phyloP scores from a whole-genome alignment of 163 green algal species.

The Scenedesmus sp. region DNA sequence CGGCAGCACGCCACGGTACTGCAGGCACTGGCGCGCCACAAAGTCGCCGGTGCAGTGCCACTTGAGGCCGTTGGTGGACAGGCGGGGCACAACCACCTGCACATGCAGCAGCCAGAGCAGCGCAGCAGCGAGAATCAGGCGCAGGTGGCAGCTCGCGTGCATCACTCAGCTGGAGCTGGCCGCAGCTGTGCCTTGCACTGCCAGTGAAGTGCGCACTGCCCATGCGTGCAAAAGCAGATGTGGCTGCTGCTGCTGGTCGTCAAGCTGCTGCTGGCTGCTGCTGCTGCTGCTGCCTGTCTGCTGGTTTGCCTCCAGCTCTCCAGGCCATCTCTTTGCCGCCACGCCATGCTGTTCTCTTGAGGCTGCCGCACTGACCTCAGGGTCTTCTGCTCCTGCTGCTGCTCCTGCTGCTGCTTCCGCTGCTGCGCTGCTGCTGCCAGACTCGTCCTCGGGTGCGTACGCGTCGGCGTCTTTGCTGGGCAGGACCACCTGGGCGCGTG shows the following conservation, averaged over 20 bases:
- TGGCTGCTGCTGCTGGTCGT: neutral
- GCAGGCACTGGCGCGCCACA: constrained; percentile 77
- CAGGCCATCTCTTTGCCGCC: neutral
- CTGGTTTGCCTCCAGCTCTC: neutral
- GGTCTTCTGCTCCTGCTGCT: neutral
- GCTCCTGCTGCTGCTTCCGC: neutral
- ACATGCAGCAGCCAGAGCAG: neutral
- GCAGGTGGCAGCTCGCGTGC: neutral
- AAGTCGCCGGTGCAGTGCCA: constrained; percentile 63
- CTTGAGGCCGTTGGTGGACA: constrained; percentile 61
- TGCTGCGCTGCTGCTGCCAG: neutral
- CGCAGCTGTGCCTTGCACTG: neutral
- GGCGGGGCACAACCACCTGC: constrained; percentile 66
- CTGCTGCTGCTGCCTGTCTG: constrained; percentile 1
- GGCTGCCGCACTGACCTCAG: neutral
- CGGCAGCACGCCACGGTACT: constrained; percentile 80
- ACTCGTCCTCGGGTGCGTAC: neutral
- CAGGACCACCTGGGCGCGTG: constrained; percentile 38
- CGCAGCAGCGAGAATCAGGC: neutral
- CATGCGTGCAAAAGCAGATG: neutral
- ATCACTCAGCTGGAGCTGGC: neutral
- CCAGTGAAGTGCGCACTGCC: neutral
- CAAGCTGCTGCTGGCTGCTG: neutral
- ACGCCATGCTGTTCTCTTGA: neutral
- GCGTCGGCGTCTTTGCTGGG: neutral